Percentiles rank a stretch among this genome's conserved stretches.
Evolutionary conservation across 345 rosid genomes (phyloP).

Genomic region (Citrus trifoliata): DNA sequence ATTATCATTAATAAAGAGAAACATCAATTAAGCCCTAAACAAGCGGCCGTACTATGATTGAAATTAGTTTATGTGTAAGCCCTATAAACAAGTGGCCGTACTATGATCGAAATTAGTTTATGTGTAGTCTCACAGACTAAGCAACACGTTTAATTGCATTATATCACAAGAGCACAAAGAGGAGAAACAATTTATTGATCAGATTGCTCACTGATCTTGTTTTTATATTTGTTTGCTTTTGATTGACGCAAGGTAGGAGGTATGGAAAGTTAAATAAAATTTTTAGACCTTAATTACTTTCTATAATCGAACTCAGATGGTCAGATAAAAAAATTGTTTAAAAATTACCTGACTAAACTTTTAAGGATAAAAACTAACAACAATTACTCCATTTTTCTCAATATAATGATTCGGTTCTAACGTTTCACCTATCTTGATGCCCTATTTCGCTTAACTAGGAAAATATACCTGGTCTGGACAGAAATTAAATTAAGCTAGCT

Average conservation of each 20-base stretch:
- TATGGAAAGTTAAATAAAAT: no score
- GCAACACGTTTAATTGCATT: constrained; percentile 1
- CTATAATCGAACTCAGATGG: no score
- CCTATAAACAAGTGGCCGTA: neutral
- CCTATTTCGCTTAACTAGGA: no score
- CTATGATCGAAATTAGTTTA: neutral
- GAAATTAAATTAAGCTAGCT: no score
- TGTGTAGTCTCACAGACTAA: neutral
- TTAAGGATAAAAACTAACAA: neutral
- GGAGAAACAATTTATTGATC: neutral
- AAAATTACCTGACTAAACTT: no score
- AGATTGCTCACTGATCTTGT: neutral
- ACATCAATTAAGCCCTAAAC: neutral
- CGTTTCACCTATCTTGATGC: neutral
- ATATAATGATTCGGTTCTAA: neutral
- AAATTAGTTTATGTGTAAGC: neutral
- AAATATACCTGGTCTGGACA: no score
- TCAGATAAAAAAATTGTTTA: no score
- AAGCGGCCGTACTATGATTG: neutral
- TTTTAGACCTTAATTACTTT: no score
- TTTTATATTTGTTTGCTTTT: neutral
- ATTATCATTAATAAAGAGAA: neutral
- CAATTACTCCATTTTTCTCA: neutral
- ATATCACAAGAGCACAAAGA: neutral
- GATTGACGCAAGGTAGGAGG: no score